phyloP scores from a whole-genome alignment of 306 rosid species.

The Castanopsis chinensis region DNA sequence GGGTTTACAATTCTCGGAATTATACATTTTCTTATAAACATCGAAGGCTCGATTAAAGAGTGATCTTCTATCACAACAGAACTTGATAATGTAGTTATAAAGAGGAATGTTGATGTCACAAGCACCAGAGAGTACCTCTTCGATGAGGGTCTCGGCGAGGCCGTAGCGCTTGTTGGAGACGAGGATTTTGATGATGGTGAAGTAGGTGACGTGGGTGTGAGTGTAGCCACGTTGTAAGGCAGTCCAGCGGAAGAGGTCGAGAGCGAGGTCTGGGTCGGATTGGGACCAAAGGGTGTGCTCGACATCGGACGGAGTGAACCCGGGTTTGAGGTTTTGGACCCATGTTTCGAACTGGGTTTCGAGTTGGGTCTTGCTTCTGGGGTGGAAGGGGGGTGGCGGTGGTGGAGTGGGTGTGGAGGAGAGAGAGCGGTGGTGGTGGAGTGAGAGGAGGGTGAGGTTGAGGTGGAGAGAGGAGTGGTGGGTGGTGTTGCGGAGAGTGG shows the following conservation, averaged over 20 bases:
- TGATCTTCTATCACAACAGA: constrained; percentile 59
- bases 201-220: constrained; percentile 65
- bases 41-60: constrained; percentile 75
- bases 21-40: constrained; percentile 75
- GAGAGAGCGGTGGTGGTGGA: constrained; percentile 2
- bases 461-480: constrained; percentile 8
- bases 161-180: constrained; percentile 47
- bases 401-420: constrained; percentile 23
- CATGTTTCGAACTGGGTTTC: constrained; percentile 82
- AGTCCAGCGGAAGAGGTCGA: constrained; percentile 96
- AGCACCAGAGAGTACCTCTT: constrained; percentile 87
- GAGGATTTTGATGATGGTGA: constrained; percentile 59
- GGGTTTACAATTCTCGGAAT: constrained; percentile 58
- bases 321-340: constrained; percentile 81
- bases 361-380: constrained; percentile 61
- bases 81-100: constrained; percentile 65
- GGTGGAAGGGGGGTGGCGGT: constrained; percentile 13
- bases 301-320: constrained; percentile 67
- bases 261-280: constrained; percentile 82
- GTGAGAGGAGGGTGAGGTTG: background rate
- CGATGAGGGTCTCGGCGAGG: constrained; percentile 72
- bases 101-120: constrained; percentile 67
- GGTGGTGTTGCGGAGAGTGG: constrained; percentile 10
- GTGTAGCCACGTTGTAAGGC: constrained; percentile 78
- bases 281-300: constrained; percentile 60